phyloP scores from a whole-genome alignment of 148 eudicot genomes.

The Rhododendron mucronatum region DNA sequence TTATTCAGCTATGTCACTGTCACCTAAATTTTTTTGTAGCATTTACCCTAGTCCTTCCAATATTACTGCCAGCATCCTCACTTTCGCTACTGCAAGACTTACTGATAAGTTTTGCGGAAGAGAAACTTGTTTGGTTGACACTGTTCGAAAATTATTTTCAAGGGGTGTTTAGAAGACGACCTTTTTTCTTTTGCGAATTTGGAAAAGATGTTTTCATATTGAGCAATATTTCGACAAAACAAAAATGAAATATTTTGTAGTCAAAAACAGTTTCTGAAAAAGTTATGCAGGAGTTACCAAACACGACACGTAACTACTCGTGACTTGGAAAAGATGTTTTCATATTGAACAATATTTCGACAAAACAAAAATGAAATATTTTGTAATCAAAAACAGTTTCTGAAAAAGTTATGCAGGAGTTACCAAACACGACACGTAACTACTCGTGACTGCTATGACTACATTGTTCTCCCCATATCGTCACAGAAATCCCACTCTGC shows the following conservation, averaged over 20 bases:
- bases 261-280: not conserved
- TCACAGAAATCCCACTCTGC: not conserved
- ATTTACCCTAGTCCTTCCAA: not conserved
- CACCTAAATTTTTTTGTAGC: not conserved
- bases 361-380: not conserved
- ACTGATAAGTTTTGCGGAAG: not conserved
- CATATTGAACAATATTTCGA: not conserved
- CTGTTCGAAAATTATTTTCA: not conserved
- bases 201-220: not conserved
- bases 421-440: not conserved
- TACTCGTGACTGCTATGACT: not conserved
- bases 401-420: not conserved
- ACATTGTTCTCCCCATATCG: not conserved
- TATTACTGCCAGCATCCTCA: not conserved
- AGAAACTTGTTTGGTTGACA: not conserved
- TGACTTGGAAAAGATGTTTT: not conserved
- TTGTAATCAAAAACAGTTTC: not conserved
- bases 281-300: not conserved
- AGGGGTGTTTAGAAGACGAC: not conserved
- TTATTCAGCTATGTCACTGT: not conserved
- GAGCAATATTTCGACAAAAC: not conserved
- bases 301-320: not conserved
- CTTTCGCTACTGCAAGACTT: not conserved
- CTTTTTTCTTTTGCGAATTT: not conserved
- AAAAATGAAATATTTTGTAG: not conserved